Evolutionary conservation across 176 grass and related monocot genomes (phyloP).

Genomic region (Sorghum bicolor): Sorghum_bicolor_NCBIv3 NC_012875.2:30294501-30295000

Average conservation of each 20-base stretch:
- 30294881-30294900: constrained; percentile 62
- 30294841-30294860: not conserved
- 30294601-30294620: not conserved
- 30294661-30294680: not conserved
- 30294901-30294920: constrained; percentile 94
- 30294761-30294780: not conserved
- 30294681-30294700: not conserved
- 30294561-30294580: not conserved
- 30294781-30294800: not conserved
- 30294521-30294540: not conserved
- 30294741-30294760: not conserved
- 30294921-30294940: constrained; percentile 92
- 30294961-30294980: constrained; percentile 3
- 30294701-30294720: not conserved
- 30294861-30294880: not conserved
- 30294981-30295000: not conserved
- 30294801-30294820: not conserved
- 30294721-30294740: not conserved
- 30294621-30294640: not conserved
- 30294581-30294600: not conserved
- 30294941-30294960: constrained; percentile 61
- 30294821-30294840: not conserved
- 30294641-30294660: not conserved
- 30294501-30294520: not conserved
- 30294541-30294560: not conserved